phyloP scores from a whole-genome alignment of 2,329 filamentous ascomycete species.

The Neofusicoccum sp. region DNA sequence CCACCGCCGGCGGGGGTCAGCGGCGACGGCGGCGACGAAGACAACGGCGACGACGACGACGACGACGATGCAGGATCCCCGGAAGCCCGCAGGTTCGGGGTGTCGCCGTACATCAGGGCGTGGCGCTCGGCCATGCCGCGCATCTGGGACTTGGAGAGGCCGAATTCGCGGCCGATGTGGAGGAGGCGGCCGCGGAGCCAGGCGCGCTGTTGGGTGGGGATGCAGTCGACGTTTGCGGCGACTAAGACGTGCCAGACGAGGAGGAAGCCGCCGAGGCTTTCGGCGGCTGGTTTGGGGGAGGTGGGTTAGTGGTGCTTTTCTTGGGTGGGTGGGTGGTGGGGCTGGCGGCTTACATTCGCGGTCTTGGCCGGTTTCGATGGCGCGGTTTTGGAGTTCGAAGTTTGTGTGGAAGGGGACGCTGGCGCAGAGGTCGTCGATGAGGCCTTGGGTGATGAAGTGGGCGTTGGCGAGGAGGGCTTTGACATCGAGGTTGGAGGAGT shows the following conservation, averaged over 20 bases:
- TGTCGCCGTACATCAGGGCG: conserved; percentile 4
- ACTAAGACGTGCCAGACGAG: conserved; percentile 46
- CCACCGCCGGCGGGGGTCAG: no score
- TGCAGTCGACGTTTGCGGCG: conserved; percentile 39
- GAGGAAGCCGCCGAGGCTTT: conserved; percentile 44
- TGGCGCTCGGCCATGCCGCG: conserved; percentile 22
- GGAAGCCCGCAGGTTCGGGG: background rate
- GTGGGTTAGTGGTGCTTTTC: background rate
- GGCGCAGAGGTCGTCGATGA: conserved; percentile 44
- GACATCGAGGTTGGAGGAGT: conserved; percentile 39
- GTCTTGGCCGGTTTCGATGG: conserved; percentile 32
- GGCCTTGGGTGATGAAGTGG: conserved; percentile 37
- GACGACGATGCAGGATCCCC: no score
- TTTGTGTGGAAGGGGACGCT: conserved; percentile 44
- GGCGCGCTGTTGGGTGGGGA: conserved; percentile 38
- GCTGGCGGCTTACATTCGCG: conserved; percentile 33
- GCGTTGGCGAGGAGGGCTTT: conserved; percentile 32
- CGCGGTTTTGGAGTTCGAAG: conserved; percentile 39
- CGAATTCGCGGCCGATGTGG: conserved; percentile 40
- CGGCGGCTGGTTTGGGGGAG: conserved; percentile 34
- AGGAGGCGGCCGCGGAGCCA: conserved; percentile 42
- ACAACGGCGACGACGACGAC: no score
- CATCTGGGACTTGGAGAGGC: conserved; percentile 28
- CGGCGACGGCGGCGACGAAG: no score
- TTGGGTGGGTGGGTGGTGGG: background rate